These are phyloP conservation scores for Zea mays DNA, from an alignment of 176 grass and related monocot species.

Conservation along the genomic window Zm-B73-REFERENCE-NAM-5.0 NC_050101.1:131609501-131610000, in stretches of 20 bases:
- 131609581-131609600: background rate
- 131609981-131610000: too few species aligned
- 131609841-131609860: background rate
- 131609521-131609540: background rate
- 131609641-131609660: too few species aligned
- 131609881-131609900: background rate
- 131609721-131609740: background rate
- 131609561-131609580: background rate
- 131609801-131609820: background rate
- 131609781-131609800: background rate
- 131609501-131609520: background rate
- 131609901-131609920: background rate
- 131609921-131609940: too few species aligned
- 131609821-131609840: background rate
- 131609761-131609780: slow-evolving; percentile 19
- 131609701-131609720: background rate
- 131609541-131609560: background rate
- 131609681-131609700: background rate
- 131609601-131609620: background rate
- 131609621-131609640: too few species aligned
- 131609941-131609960: too few species aligned
- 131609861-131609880: background rate
- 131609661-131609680: background rate
- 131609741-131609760: background rate
- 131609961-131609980: too few species aligned